Conservation (phyloP, 176 grass and related monocot genomes). For the Cymbopogon citratus region DNA sequence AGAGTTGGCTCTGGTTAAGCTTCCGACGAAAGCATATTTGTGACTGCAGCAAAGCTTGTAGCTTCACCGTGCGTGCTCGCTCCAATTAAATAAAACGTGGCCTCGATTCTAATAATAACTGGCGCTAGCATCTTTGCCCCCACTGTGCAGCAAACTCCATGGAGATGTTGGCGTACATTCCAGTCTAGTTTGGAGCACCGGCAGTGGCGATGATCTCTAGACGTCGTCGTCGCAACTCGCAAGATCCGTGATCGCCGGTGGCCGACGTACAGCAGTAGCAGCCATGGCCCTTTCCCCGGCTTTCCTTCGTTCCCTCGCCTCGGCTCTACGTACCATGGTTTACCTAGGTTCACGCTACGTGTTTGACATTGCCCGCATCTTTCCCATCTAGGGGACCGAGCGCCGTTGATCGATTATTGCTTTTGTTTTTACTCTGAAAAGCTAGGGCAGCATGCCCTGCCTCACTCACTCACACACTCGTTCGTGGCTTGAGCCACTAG, state of each 20-base stretch:
- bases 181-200: slow-evolving; percentile 24
- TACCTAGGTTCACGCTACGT: slow-evolving; percentile 19
- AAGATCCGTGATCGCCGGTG: slow-evolving; percentile 38
- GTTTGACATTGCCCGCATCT: slow-evolving; percentile 26
- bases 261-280: slow-evolving; percentile 5
- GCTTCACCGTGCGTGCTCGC: not conserved
- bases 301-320: too few species aligned
- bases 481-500: too few species aligned
- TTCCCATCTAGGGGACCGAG: not conserved
- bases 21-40: not conserved
- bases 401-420: too few species aligned
- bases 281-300: not conserved
- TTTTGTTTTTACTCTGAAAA: not conserved
- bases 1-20: not conserved
- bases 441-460: not conserved
- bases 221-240: not conserved
- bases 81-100: too few species aligned
- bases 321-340: slow-evolving; percentile 14
- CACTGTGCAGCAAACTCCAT: slow-evolving; percentile 41
- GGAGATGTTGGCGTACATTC: slow-evolving; percentile 17
- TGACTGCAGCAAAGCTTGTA: not conserved
- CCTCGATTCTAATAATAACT: too few species aligned
- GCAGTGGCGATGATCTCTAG: not conserved
- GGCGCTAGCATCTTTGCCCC: slow-evolving; percentile 29
- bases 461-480: not conserved